Base-by-base conservation (phyloP, 495 filamentous ascomycete species). In the Hypoxylon trugodes region DNA sequence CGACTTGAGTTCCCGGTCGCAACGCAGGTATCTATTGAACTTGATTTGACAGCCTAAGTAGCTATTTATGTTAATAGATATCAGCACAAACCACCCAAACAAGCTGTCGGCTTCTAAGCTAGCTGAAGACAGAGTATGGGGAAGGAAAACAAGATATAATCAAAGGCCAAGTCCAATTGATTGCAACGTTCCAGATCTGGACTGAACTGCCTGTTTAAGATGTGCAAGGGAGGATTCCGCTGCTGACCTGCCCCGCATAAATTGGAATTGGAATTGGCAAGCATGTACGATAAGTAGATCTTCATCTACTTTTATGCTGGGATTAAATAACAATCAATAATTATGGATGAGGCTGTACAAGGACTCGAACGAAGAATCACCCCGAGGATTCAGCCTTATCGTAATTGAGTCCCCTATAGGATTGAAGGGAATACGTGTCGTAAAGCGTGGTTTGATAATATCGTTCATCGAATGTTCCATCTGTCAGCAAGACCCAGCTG, bases 181-280 rank as follows among this genome's bases (percentile, higher is more conserved):
- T 46, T 68, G 65, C 43, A 52, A 68, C 59, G 40, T 68, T 56
- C 65, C 48, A 9, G 28, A 48, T 21, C 21, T 12, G n/a, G 33
- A 38, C n/a, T 28, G 19, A 47, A 45, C 59, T 68, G 25, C 65
- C 59, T 62, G 40, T 68, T 68, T 63, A 25, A 61, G 59, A 59
- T 9, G n/a, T 13, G 33, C 24, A 60, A 60, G 62, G 56, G 55
- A 54, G 35, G 26, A 41, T 50, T 36, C 15, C 26, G 28, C 9
- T 25, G 19, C 13, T 46, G 8, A 12, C 16, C 35, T 43, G 53
- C 65, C 65, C 65, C 65, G 59, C 65, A 68, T 32, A 10, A 30
- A 4, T 10, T 30, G 28, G 28, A 30, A 30, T 10, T 5, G 28
- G 28, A 5, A 35, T 43, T 19, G 37, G 22, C 28, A 46, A 40